phyloP scores from a whole-genome alignment of 129 eudicot genomes.

The Helichrysum umbraculigerum region DNA sequence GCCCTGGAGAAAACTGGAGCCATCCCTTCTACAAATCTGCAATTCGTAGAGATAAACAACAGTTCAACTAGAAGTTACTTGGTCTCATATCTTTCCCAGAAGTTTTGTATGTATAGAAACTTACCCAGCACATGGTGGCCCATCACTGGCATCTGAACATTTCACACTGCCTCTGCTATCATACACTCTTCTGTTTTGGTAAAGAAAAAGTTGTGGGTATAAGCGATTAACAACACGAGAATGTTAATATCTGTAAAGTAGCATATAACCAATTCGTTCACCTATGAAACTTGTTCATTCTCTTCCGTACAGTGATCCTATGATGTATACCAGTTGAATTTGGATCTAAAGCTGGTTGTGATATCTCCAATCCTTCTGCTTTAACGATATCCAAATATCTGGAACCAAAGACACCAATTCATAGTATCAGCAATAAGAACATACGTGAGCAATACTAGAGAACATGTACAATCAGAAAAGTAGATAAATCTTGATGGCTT shows the following conservation, averaged over 20 bases:
- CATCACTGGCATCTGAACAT: conserved; percentile 72
- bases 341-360: conserved; percentile 97
- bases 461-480: neutral
- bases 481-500: neutral
- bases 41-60: conserved; percentile 14
- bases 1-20: conserved; percentile 98
- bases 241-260: neutral
- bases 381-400: conserved; percentile 83
- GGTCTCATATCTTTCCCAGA: neutral
- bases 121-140: conserved; percentile 99
- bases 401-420: neutral
- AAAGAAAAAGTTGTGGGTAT: neutral
- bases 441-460: neutral
- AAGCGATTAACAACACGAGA: conserved; percentile 6
- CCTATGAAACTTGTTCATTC: conserved; percentile 66
- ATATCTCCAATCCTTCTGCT: conserved; percentile 83
- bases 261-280: conserved; percentile 23
- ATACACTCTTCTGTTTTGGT: conserved; percentile 72
- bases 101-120: conserved; percentile 9
- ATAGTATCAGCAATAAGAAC: neutral
- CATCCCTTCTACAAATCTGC: conserved; percentile 99
- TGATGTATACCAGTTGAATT: conserved; percentile 98
- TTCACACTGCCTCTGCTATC: conserved; percentile 75
- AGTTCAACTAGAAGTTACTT: neutral
- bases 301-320: conserved; percentile 74